Conservation (phyloP, 257 asterid genomes). For the Linderniella brevidens region DNA sequence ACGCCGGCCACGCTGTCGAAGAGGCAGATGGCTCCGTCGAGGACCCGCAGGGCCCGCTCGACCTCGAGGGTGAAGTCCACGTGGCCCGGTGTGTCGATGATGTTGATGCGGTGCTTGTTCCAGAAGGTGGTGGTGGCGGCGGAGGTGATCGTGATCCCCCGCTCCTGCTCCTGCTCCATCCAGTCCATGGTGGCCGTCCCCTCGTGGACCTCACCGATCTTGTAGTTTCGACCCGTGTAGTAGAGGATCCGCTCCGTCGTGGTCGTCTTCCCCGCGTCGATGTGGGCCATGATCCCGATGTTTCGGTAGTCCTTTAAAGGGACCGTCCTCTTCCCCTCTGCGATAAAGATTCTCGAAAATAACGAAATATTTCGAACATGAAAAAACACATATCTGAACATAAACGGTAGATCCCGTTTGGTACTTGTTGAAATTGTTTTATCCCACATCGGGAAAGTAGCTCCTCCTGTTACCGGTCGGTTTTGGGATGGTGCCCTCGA, state of each 20-base stretch:
- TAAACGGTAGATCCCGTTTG: not conserved
- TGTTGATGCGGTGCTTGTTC: constrained; percentile 94
- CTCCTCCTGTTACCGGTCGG: too few relatives aligned
- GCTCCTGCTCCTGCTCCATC: constrained; percentile 99
- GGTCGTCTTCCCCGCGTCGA: constrained; percentile 97
- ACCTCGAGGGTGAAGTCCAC: constrained; percentile 98
- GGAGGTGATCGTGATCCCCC: constrained; percentile 92
- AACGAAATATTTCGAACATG: constrained; percentile 1
- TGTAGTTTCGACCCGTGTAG: constrained; percentile 88
- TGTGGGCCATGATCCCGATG: constrained; percentile 96
- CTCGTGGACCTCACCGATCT: constrained; percentile 95
- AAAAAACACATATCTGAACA: not conserved
- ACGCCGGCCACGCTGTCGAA: constrained; percentile 98
- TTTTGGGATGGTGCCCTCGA: too few relatives aligned
- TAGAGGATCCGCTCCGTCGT: constrained; percentile 76
- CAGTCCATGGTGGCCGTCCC: constrained; percentile 99
- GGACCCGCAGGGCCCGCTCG: constrained; percentile 89
- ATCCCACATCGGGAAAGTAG: too few relatives aligned
- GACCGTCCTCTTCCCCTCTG: constrained; percentile 61
- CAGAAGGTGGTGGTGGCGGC: constrained; percentile 92
- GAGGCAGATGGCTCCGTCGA: constrained; percentile 88
- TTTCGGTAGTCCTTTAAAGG: constrained; percentile 84
- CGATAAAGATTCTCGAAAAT: constrained; percentile 8
- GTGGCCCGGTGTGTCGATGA: constrained; percentile 92
- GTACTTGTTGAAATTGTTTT: too few relatives aligned